These are phyloP conservation scores for Amauroascus niger DNA, from an alignment of 2,329 filamentous ascomycete species.

Conservation along the genomic window DNA sequence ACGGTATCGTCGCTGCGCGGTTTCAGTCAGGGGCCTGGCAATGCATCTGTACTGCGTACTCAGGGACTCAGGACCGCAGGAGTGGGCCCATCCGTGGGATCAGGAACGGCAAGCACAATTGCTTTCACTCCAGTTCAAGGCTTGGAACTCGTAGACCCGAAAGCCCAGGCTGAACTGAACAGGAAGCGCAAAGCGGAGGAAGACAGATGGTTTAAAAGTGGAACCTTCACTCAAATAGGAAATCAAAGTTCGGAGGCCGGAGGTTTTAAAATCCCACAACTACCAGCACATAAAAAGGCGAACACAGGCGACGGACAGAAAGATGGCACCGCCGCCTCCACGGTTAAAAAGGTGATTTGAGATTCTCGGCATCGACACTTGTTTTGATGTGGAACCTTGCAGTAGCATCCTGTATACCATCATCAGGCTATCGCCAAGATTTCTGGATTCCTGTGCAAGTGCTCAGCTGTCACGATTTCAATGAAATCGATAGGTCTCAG, in stretches of 20 bases:
- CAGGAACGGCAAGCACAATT: constrained; percentile 73
- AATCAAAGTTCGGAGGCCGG: constrained; percentile 22
- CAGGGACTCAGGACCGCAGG: constrained; percentile 73
- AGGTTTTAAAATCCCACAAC: constrained; percentile 68
- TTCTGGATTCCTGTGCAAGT: too few species aligned
- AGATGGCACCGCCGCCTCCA: constrained; percentile 39
- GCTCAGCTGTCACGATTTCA: too few species aligned
- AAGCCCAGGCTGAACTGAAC: constrained; percentile 74
- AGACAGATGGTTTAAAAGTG: constrained; percentile 92
- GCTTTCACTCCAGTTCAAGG: constrained; percentile 93
- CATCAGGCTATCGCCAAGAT: too few species aligned
- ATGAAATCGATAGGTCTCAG: too few species aligned
- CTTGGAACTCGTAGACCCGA: constrained; percentile 88
- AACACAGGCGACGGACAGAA: constrained; percentile 52
- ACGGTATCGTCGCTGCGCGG: constrained; percentile 72
- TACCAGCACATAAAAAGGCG: constrained; percentile 61
- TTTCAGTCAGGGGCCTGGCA: constrained; percentile 56
- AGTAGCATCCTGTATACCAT: too few species aligned
- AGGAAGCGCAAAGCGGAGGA: constrained; percentile 89
- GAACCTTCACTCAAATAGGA: constrained; percentile 81
- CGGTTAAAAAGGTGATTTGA: constrained; percentile 23
- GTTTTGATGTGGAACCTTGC: too few species aligned
- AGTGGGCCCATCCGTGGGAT: constrained; percentile 59
- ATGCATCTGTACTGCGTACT: constrained; percentile 61
- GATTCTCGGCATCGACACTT: background rate